These are phyloP conservation scores for Sugiyamaella boreocaroliniensis DNA, from an alignment of 805 yeast species.

Conservation along the genomic window DNA sequence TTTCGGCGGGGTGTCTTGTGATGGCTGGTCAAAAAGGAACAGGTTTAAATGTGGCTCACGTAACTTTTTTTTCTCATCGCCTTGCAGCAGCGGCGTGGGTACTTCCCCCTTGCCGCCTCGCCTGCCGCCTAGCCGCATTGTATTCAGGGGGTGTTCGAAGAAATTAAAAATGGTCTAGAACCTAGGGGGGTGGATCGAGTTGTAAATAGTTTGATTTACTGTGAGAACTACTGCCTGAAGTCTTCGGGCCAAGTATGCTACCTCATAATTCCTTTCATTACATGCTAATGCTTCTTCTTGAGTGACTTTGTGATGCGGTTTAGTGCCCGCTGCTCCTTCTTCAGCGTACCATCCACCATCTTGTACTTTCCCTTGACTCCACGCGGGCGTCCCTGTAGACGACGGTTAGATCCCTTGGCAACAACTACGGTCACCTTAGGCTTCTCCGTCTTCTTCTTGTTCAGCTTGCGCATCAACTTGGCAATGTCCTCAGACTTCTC, in stretches of 20 bases:
- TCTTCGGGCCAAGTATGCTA: background rate
- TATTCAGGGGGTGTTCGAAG: background rate
- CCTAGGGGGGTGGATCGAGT: too few species aligned
- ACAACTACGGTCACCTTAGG: constrained; percentile 86
- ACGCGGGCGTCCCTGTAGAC: constrained; percentile 89
- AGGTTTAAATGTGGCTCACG: background rate
- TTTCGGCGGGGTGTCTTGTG: background rate
- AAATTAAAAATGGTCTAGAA: too few species aligned
- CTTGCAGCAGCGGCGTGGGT: background rate
- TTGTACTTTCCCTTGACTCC: constrained; percentile 96
- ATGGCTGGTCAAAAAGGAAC: background rate
- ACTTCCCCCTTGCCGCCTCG: background rate
- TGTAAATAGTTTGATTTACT: too few species aligned
- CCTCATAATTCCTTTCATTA: background rate
- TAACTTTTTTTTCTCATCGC: background rate
- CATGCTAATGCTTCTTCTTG: constrained; percentile 34
- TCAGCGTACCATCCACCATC: constrained; percentile 98
- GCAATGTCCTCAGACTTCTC: constrained; percentile 94
- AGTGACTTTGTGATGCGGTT: constrained; percentile 83
- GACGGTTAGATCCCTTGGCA: constrained; percentile 79
- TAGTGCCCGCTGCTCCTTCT: constrained; percentile 94
- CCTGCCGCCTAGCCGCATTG: background rate
- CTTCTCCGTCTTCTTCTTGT: constrained; percentile 61
- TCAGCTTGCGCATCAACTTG: constrained; percentile 71
- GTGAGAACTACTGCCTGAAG: background rate